A percentile compares a stretch with the other conserved stretches of the same genome.
Conservation (phyloP, 441 rosid genomes). For the Erodium trifolium region DNA sequence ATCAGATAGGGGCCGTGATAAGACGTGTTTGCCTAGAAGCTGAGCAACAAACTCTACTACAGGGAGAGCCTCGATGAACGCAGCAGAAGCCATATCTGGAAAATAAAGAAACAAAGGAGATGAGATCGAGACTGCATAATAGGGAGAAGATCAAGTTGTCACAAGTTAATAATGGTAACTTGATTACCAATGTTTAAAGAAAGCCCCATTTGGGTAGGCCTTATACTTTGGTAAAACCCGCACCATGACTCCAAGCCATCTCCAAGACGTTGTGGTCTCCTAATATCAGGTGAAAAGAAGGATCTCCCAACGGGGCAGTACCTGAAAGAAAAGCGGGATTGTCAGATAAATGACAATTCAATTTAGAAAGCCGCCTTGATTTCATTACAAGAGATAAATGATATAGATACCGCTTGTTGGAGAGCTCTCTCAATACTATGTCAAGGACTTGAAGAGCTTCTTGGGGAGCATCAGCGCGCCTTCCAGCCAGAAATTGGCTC, state of each 20-base stretch:
- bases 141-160: background rate
- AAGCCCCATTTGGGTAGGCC: constrained; percentile 98
- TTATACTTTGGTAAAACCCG: constrained; percentile 91
- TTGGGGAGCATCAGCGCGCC: constrained; percentile 79
- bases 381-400: background rate
- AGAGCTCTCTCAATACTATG: constrained; percentile 76
- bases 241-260: constrained; percentile 99
- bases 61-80: constrained; percentile 94
- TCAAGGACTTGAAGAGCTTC: constrained; percentile 88
- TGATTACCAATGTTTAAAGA: constrained; percentile 76
- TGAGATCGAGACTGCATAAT: background rate
- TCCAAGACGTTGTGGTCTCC: constrained; percentile 72
- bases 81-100: constrained; percentile 93
- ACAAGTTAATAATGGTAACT: background rate
- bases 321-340: constrained; percentile 28
- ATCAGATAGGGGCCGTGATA: constrained; percentile 75
- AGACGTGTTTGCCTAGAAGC: constrained; percentile 73
- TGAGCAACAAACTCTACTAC: constrained; percentile 87
- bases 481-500: constrained; percentile 80
- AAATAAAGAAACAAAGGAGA: background rate
- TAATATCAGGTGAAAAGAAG: constrained; percentile 77
- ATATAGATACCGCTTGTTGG: constrained; percentile 51
- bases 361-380: background rate
- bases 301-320: constrained; percentile 81
- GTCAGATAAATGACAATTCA: constrained; percentile 9